Base-by-base conservation (phyloP, 352 stramenopile genomes). In the Pythium grandisporangium region DNA sequence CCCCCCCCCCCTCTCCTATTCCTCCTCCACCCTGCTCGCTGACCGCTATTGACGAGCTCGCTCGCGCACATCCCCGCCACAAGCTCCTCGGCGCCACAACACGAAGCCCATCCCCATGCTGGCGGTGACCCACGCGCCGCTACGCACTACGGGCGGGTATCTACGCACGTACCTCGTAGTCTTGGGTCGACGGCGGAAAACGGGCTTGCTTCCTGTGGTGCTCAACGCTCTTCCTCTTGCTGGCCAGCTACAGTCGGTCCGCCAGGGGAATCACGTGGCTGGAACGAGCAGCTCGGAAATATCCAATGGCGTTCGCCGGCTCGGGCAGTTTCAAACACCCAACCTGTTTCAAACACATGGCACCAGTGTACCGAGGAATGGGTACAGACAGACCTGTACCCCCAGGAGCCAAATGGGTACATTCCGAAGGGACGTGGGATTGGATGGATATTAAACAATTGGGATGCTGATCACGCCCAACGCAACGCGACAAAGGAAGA, bases 221-320 rank as follows among this genome's bases (percentile, higher is more conserved):
- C 35, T 21, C 20, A 29, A 35, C 23, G 30, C 47, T 46, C 41
- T 40, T 49, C 40, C 34, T 32, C 42, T 51, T 45, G 25, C 44
- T 48, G n/a, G n/a, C 29, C 27, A 20, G 42, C 14, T 37, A 25
- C 22, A 35, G 26, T 6, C 20, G 14, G 19, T n/a, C 16, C 16
- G 29, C 5, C 32, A 19, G 19, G 14, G 17, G 45, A 61, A 61
- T 61, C 53, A 61, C 53, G 53, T 61, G 53, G 53, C 53, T 61
- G 53, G 46, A 61, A 61, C 42, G 40, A 54, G 42, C 41, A 49
- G 22, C 39, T 36, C 30, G 24, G 53, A 55, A 61, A 61, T 61
- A 61, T 61, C 53, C 53, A 61, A 61, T 61, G 53, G 53, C 42
- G 40, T 44, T 32, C 27, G 8, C 27, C 27, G 14, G 14, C n/a